Percentiles rank a stretch among this genome's conserved stretches.
phyloP scores from a whole-genome alignment of 495 filamentous ascomycete genomes.

The Hyphodiscus hymeniophilus region DNA sequence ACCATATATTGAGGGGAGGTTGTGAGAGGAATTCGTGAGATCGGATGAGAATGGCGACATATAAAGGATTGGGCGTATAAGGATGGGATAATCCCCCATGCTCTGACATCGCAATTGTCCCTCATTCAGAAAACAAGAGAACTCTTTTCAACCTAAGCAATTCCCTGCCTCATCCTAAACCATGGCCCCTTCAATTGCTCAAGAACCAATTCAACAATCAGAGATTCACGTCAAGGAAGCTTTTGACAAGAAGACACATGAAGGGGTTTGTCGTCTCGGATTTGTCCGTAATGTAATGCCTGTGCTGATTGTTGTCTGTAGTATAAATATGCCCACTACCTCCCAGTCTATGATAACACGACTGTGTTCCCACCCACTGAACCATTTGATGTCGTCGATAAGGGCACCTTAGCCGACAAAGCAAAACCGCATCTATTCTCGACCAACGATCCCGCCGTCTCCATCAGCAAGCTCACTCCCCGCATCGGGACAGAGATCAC shows the following conservation, averaged over 20 bases:
- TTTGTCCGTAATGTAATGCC: too few species aligned
- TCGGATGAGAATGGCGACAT: not conserved
- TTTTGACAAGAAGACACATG: constrained; percentile 1
- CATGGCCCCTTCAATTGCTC: constrained; percentile 8
- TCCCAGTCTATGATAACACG: constrained; percentile 55
- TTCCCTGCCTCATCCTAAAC: not conserved
- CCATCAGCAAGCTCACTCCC: constrained; percentile 36
- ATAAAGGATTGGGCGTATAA: not conserved
- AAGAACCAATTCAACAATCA: constrained; percentile 1
- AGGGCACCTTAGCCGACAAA: constrained; percentile 60
- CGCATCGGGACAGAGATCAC: constrained; percentile 34
- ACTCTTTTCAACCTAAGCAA: not conserved
- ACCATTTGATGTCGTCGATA: constrained; percentile 62
- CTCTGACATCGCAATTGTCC: not conserved
- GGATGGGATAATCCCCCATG: not conserved
- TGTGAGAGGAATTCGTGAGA: not conserved
- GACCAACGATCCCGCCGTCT: constrained; percentile 31
- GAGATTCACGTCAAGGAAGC: constrained; percentile 8
- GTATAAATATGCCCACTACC: constrained; percentile 52
- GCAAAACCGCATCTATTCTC: constrained; percentile 57
- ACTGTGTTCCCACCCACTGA: constrained; percentile 53
- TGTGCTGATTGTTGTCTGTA: constrained; percentile 8
- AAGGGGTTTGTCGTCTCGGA: not conserved
- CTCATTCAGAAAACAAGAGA: not conserved
- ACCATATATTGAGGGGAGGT: too few species aligned